phyloP scores from a whole-genome alignment of 768 basidiomycete species.

The Mycena capillaripes region DNA sequence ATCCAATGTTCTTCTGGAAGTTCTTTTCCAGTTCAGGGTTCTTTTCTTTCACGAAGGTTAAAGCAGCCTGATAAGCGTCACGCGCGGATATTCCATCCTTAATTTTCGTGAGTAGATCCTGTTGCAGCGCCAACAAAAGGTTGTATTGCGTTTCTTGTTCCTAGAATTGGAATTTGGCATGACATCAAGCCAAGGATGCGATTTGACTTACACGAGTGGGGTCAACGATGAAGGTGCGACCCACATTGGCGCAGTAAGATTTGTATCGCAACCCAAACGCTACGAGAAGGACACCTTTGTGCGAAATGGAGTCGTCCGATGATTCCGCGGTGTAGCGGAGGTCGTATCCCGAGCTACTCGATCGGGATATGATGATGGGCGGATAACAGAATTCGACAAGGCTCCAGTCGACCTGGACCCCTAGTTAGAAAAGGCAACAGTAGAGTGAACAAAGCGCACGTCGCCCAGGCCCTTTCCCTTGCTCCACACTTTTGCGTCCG shows the following conservation, averaged over 20 bases:
- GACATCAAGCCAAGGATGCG: not conserved
- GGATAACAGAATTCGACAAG: constrained; percentile 94
- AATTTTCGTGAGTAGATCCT: constrained; percentile 80
- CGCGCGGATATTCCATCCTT: constrained; percentile 83
- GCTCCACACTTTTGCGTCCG: constrained; percentile 94
- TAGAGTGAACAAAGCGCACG: constrained; percentile 59
- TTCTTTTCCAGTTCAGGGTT: constrained; percentile 86
- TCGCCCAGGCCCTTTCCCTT: constrained; percentile 81
- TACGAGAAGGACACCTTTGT: constrained; percentile 90
- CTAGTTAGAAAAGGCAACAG: constrained; percentile 22
- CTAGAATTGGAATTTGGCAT: constrained; percentile 55
- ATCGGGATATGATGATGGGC: constrained; percentile 95
- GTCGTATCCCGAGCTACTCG: constrained; percentile 88
- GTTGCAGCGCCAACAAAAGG: constrained; percentile 82
- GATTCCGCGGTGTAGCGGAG: constrained; percentile 90
- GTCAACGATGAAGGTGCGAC: constrained; percentile 95
- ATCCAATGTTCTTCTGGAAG: constrained; percentile 92
- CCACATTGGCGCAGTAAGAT: constrained; percentile 93
- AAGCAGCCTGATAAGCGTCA: constrained; percentile 86
- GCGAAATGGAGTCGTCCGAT: constrained; percentile 83
- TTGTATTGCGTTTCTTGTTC: constrained; percentile 93
- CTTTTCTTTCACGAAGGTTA: constrained; percentile 79
- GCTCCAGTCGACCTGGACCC: constrained; percentile 85
- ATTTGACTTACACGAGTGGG: constrained; percentile 76
- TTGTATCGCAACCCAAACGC: constrained; percentile 93